Evolutionary conservation across 1,139 yeast genomes (phyloP), one percentile per base, ranked within the genome.

Genomic region (Scheffersomyces titani): DNA sequence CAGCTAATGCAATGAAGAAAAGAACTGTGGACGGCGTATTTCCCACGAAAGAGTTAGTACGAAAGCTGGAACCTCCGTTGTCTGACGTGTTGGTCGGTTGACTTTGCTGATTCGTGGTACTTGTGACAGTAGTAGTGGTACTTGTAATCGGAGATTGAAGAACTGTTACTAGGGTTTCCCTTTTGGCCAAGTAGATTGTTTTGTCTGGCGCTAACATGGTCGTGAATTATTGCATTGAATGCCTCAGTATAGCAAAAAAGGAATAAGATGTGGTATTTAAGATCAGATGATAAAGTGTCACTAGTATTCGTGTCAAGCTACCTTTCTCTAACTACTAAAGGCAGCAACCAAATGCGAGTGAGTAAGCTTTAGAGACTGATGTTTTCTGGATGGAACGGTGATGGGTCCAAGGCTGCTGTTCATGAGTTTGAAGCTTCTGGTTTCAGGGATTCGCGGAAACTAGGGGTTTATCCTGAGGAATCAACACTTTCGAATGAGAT

Each of bases 1-100:
- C 83, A 0, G 87, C 83, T 48, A 87, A 75, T 0, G 90, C 90
- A 24, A 86, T 71, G 68, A 85, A 85, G 70, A 87, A 86, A 45
- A 87, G 70, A 22, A 85, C 84, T 2, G 89, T 84, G 0, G 89
- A 84, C 1, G 89, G 89, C 7, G 81, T 73, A 62, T 74, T 76
- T 3, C 82, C 81, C 11, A 75, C 76, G 59, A 77, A 76, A 4
- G 78, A 65, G 7, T 64, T 47, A 30, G 59, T 54, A 47, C 50
- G 51, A 50, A 11, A 3, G 16, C 6, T 5, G 6, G 40, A 11
- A 9, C 13, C 16, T 30, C 16, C 9, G 40, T 5, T 6, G 40
- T 30, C 40, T 30, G n/a, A n/a, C n/a, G 40, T 30, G 6, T 11
- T 9, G 9, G 40, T 9, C 40, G 11, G 13, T 9, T 9, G 13